Conservation (phyloP, 495 filamentous ascomycete genomes). For the Venustampulla echinocandica region DNA sequence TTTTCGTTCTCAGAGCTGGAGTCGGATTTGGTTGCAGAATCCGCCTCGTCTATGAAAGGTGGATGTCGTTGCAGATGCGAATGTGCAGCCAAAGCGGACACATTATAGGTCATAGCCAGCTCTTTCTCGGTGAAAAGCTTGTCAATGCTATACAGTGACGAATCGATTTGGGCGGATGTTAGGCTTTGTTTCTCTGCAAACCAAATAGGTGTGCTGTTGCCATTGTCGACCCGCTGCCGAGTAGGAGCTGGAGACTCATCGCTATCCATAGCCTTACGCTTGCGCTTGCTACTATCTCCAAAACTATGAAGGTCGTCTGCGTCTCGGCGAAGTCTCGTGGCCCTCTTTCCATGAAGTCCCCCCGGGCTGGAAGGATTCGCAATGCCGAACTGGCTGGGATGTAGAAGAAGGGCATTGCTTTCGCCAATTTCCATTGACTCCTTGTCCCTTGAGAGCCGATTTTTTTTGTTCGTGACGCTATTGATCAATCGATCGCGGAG, state of each 20-base stretch:
- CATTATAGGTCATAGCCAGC: slow-evolving; percentile 63
- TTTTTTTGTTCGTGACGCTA: slow-evolving; percentile 63
- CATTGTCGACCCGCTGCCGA: slow-evolving; percentile 36
- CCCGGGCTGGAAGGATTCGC: slow-evolving; percentile 72
- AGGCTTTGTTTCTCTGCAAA: slow-evolving; percentile 31
- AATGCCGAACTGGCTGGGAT: slow-evolving; percentile 87
- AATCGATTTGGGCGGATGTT: slow-evolving; percentile 41
- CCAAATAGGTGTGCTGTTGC: slow-evolving; percentile 48
- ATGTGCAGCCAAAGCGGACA: slow-evolving; percentile 57
- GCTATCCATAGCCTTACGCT: slow-evolving; percentile 63
- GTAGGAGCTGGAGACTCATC: slow-evolving; percentile 63
- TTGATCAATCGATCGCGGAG: slow-evolving; percentile 79
- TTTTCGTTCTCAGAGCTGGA: slow-evolving; percentile 38
- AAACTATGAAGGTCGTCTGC: slow-evolving; percentile 65
- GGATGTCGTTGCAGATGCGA: slow-evolving; percentile 41
- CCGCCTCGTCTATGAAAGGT: slow-evolving; percentile 36
- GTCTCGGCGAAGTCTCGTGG: slow-evolving; percentile 73
- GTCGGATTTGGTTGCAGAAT: slow-evolving; percentile 31
- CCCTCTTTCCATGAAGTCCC: slow-evolving; percentile 68
- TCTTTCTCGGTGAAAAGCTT: slow-evolving; percentile 94
- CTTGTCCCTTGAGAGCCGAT: slow-evolving; percentile 74
- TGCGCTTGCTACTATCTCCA: slow-evolving; percentile 65
- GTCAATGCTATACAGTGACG: slow-evolving; percentile 67
- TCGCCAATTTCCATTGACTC: slow-evolving; percentile 80
- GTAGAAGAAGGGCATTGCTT: slow-evolving; percentile 75